Percentiles rank a stretch among this genome's conserved stretches.
Evolutionary conservation across 257 asterid species (phyloP).

Genomic region (Solanum virginianum): DNA sequence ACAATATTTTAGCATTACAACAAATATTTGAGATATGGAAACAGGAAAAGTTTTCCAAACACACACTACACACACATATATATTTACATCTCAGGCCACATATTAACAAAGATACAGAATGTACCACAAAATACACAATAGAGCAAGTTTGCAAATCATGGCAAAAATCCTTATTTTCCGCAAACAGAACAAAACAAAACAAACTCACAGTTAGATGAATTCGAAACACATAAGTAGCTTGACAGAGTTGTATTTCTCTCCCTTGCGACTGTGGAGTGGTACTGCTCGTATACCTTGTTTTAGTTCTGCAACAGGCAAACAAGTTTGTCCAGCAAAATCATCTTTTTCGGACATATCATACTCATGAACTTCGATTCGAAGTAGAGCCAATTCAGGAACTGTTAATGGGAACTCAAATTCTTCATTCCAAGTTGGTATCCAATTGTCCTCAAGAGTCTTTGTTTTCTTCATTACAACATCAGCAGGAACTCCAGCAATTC

Average conservation of each 20-base stretch:
- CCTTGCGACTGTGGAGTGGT: slow-evolving; percentile 47
- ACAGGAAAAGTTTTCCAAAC: not conserved
- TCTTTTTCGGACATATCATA: slow-evolving; percentile 79
- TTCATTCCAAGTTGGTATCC: slow-evolving; percentile 80
- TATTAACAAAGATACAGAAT: not conserved
- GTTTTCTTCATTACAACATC: slow-evolving; percentile 67
- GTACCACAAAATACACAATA: not conserved
- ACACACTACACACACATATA: not conserved
- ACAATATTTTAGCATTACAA: not conserved
- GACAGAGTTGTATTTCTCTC: slow-evolving; percentile 42
- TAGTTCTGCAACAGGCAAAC: slow-evolving; percentile 61
- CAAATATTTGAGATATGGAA: not conserved
- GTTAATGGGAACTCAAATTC: slow-evolving; percentile 54
- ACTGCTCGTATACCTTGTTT: slow-evolving; percentile 70
- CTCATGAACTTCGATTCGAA: slow-evolving; percentile 70
- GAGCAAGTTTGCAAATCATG: not conserved
- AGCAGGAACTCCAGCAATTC: slow-evolving; percentile 77
- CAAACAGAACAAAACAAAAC: not conserved
- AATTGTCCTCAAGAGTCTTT: slow-evolving; percentile 53
- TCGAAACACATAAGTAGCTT: slow-evolving; percentile 81
- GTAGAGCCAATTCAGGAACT: slow-evolving; percentile 72
- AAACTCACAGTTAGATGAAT: slow-evolving; percentile 23
- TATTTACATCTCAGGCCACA: not conserved
- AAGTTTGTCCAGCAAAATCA: slow-evolving; percentile 73
- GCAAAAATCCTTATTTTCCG: not conserved